Base-by-base conservation (phyloP, 23 red algal species). In the Gracilariopsis chorda region DNA sequence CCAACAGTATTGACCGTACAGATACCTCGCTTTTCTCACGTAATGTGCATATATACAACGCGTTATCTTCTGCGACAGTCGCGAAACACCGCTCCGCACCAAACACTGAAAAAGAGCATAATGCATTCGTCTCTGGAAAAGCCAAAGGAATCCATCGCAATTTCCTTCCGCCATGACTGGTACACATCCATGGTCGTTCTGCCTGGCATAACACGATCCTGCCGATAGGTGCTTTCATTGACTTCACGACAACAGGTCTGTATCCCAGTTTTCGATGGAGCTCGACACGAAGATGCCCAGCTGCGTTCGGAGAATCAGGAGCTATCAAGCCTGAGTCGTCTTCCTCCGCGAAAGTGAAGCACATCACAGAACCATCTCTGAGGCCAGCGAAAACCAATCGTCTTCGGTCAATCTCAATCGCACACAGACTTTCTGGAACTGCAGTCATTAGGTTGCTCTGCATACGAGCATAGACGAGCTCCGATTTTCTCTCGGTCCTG, bases 381-480 rank as follows among this genome's bases (percentile, higher is more conserved):
- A 91, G 74, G 13, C 87, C 87, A 44, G 75, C 72, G 42, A 91
- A 64, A 37, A 91, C 19, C 10, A 91, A 28, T 43, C 56, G 51
- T 70, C 58, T 65, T 10, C 56, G 14, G 46, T 68, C 72, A 33
- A 80, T 11, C 58, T 73, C 87, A 8, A 91, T 23, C n/a, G 87
- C 43, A 52, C 87, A 91, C n/a, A 91, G 27, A 81, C 88, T 91
- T 44, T 91, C 87, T 27, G 87, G 73, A 80, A 81, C 87, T 19
- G 87, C 72, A 20, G 82, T 74, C 43, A 78, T 78, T 33, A 24
- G 2, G 47, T 42, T 39, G 14, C 47, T 1, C 2, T 51, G 51
- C 7, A 23, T 53, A 39, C 14, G 14, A 55, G 49, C n/a, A 55
- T 14, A 55, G n/a, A n/a, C n/a, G n/a, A n/a, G 51, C 51, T 55